Percentiles rank a stretch among this genome's conserved stretches.
Evolutionary conservation across 169 alveolate genomes (phyloP).

Genomic region (Toxoplasma gondii): DNA sequence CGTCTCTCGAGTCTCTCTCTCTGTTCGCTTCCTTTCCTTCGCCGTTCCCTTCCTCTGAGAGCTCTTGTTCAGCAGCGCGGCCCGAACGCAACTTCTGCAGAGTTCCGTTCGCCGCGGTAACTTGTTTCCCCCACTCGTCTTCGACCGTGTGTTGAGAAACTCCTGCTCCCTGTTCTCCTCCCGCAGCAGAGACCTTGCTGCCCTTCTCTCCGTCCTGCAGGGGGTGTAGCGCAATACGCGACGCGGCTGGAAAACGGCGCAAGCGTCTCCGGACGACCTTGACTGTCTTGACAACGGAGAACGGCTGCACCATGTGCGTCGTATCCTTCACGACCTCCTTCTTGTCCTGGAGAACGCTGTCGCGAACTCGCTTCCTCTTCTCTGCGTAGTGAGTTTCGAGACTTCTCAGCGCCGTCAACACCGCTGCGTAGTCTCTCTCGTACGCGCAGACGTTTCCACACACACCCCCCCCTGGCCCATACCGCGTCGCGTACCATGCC

Average conservation of each 20-base stretch:
- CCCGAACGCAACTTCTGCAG: no score
- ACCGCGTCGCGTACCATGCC: conserved; percentile 9
- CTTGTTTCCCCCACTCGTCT: no score
- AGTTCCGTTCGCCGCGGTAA: no score
- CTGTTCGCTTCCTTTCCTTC: no score
- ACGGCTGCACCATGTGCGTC: background rate
- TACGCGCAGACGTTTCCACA: background rate
- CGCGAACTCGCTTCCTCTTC: background rate
- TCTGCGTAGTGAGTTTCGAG: background rate
- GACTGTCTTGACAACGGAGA: background rate
- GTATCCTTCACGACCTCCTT: background rate
- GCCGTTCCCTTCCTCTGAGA: no score
- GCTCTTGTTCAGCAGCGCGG: no score
- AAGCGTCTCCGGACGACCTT: background rate
- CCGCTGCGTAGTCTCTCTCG: background rate
- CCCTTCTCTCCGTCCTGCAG: no score
- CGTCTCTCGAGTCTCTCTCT: no score
- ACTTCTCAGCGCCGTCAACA: background rate
- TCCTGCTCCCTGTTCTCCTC: no score
- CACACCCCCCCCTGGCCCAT: conserved; percentile 19
- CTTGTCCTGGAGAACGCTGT: background rate
- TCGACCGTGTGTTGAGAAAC: no score
- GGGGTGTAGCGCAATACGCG: background rate
- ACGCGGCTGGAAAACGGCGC: background rate
- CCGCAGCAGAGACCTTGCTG: no score